Evolutionary conservation across 768 basidiomycete species (phyloP).

Genomic region (Strobilomyces confusus): DNA sequence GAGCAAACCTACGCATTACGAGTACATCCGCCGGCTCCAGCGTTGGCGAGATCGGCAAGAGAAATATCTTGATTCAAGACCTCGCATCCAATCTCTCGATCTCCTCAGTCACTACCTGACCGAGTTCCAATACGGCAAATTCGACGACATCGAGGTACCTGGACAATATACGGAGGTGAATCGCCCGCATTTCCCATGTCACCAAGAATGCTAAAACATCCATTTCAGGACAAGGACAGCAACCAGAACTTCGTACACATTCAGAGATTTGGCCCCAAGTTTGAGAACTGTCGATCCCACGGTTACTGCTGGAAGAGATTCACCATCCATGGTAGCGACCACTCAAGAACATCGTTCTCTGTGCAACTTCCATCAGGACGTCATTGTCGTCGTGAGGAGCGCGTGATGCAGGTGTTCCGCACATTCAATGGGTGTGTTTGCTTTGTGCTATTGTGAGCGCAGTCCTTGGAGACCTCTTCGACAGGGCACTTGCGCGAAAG

Average conservation of each 20-base stretch:
- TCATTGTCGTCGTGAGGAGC: slow-evolving; percentile 87
- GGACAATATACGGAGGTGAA: slow-evolving; percentile 95
- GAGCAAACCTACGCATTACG: slow-evolving; percentile 72
- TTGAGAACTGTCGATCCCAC: slow-evolving; percentile 85
- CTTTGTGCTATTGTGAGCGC: not conserved
- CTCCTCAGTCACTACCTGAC: slow-evolving; percentile 87
- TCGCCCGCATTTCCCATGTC: not conserved
- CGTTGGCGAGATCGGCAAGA: slow-evolving; percentile 93
- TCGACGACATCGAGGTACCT: slow-evolving; percentile 97
- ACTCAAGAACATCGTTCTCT: slow-evolving; percentile 83
- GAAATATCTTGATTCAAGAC: slow-evolving; percentile 72
- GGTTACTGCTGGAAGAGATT: slow-evolving; percentile 88
- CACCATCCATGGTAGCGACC: slow-evolving; percentile 86
- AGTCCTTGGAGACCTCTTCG: slow-evolving; percentile 1
- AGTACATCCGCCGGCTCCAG: slow-evolving; percentile 88
- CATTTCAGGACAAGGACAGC: slow-evolving; percentile 82
- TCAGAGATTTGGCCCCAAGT: slow-evolving; percentile 83
- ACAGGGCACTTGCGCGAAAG: slow-evolving; percentile 76
- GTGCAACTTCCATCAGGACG: slow-evolving; percentile 86
- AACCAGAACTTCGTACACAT: slow-evolving; percentile 90
- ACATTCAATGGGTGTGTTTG: slow-evolving; percentile 80
- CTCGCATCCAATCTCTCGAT: slow-evolving; percentile 81
- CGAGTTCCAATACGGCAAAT: slow-evolving; percentile 96
- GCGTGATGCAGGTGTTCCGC: slow-evolving; percentile 88
- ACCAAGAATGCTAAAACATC: slow-evolving; percentile 2